phyloP scores from a whole-genome alignment of 1,139 yeast species.

The Groenewaldozyma sp. region DNA sequence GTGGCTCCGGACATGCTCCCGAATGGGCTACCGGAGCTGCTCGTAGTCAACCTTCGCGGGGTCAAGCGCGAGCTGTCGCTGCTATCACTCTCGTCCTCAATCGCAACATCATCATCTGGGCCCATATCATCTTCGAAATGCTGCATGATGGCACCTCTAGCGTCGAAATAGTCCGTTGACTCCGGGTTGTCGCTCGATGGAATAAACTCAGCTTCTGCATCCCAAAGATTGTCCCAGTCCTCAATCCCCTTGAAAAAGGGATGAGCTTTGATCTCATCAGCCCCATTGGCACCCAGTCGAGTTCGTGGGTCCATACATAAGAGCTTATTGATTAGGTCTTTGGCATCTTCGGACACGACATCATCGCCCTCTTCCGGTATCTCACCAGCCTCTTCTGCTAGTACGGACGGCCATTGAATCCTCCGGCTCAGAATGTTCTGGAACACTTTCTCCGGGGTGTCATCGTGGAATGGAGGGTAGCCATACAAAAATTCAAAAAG shows the following conservation, averaged over 20 bases:
- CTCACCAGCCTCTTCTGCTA: constrained; percentile 38
- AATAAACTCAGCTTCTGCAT: constrained; percentile 72
- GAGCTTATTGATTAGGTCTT: constrained; percentile 58
- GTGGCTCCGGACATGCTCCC: not conserved
- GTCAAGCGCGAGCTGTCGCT: constrained; percentile 4
- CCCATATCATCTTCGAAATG: constrained; percentile 24
- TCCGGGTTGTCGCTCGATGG: constrained; percentile 78
- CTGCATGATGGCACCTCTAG: constrained; percentile 62
- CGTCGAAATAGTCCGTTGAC: constrained; percentile 84
- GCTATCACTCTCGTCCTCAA: constrained; percentile 9
- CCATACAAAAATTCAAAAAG: constrained; percentile 88
- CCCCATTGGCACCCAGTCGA: constrained; percentile 70
- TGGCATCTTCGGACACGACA: constrained; percentile 54
- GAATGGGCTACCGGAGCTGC: constrained; percentile 6
- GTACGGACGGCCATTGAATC: constrained; percentile 67
- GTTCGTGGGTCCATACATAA: constrained; percentile 52
- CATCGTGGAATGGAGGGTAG: constrained; percentile 89
- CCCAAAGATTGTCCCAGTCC: constrained; percentile 67
- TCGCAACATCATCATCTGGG: constrained; percentile 21
- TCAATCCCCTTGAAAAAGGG: constrained; percentile 58
- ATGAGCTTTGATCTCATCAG: constrained; percentile 69
- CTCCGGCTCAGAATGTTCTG: constrained; percentile 63
- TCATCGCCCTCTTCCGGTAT: constrained; percentile 30
- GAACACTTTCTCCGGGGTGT: constrained; percentile 72
- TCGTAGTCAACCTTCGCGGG: constrained; percentile 5